phyloP scores from a whole-genome alignment of 2,329 filamentous ascomycete genomes.

The Stagonosporopsis vannaccii region DNA sequence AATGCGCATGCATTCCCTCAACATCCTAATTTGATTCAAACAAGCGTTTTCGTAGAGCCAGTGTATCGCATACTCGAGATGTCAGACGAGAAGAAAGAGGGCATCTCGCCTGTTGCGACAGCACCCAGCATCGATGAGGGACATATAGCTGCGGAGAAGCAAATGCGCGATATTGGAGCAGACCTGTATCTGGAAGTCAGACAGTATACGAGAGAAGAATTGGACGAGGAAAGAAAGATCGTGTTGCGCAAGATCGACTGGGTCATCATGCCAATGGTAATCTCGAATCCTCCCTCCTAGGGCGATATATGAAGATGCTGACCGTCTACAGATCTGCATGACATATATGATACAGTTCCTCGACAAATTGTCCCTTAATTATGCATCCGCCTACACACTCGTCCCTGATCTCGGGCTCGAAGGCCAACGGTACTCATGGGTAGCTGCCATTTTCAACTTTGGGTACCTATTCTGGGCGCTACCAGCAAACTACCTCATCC shows the following conservation, averaged over 20 bases:
- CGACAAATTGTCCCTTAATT: conserved; percentile 53
- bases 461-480: conserved; percentile 54
- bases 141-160: conserved; percentile 39
- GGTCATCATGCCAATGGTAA: conserved; percentile 57
- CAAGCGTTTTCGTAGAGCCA: background rate
- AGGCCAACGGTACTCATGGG: conserved; percentile 52
- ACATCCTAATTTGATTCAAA: background rate
- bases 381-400: conserved; percentile 49
- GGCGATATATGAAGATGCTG: background rate
- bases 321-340: conserved; percentile 41
- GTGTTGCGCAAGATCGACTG: conserved; percentile 56
- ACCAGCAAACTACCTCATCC: conserved; percentile 50
- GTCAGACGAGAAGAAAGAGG: conserved; percentile 35
- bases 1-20: background rate
- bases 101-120: conserved; percentile 28
- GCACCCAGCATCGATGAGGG: conserved; percentile 40
- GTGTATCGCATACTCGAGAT: conserved; percentile 12
- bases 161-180: conserved; percentile 55
- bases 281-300: background rate
- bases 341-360: conserved; percentile 59
- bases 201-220: conserved; percentile 53
- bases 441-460: conserved; percentile 55
- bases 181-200: conserved; percentile 56
- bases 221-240: conserved; percentile 52
- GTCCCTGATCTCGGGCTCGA: conserved; percentile 47